These are phyloP conservation scores for Sophora flavescens DNA, from an alignment of 306 rosid genomes.

Conservation along the genomic window DNA sequence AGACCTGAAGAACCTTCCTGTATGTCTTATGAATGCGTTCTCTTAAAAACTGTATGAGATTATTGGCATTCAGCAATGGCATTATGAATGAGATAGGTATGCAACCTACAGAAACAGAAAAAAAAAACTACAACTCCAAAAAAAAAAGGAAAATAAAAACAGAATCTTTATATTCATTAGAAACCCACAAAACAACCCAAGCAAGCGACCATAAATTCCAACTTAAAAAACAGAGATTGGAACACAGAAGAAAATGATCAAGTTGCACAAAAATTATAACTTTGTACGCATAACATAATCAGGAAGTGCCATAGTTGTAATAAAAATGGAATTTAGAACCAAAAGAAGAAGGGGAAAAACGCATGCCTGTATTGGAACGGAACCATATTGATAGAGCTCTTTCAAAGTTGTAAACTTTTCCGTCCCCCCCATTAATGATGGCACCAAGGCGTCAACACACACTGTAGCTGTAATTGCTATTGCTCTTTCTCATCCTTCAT, in stretches of 20 bases:
- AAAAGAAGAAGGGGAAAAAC: background rate
- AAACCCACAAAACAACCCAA: background rate
- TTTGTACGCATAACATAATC: background rate
- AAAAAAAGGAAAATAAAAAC: conserved; percentile 4
- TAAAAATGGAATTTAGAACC: background rate
- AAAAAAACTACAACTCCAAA: background rate
- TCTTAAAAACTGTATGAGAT: background rate
- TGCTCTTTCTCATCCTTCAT: too few species aligned
- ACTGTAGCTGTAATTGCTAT: background rate
- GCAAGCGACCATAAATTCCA: background rate
- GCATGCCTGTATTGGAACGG: conserved; percentile 20
- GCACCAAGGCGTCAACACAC: background rate
- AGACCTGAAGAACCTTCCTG: conserved; percentile 3
- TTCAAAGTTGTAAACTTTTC: conserved; percentile 2
- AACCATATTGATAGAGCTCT: conserved; percentile 3
- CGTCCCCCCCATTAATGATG: background rate
- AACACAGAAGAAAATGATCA: background rate
- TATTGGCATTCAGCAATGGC: background rate
- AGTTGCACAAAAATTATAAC: background rate
- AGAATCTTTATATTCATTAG: background rate
- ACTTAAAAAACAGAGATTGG: background rate
- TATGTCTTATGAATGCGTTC: background rate
- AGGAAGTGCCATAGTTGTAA: background rate
- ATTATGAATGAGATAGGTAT: background rate
- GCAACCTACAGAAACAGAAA: background rate